These are phyloP conservation scores for Eucalyptus cladocalyx DNA, from an alignment of 345 rosid species.

Conservation along the genomic window DNA sequence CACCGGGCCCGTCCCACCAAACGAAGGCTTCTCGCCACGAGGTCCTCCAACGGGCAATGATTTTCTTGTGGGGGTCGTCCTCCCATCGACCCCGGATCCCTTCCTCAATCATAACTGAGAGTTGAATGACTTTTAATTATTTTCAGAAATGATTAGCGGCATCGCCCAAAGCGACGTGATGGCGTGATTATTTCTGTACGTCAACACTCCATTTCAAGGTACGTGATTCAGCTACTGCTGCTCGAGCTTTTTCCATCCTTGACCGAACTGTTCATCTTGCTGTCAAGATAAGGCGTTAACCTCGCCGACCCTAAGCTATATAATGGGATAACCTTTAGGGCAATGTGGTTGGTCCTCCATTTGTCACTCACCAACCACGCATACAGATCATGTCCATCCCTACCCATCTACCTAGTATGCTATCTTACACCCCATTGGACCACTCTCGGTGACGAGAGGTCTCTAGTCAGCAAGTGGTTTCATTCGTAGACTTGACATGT, in stretches of 20 bases:
- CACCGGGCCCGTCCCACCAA: background rate
- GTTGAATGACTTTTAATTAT: background rate
- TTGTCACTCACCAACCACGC: background rate
- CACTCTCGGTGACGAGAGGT: background rate
- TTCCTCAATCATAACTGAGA: background rate
- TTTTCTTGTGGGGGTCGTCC: background rate
- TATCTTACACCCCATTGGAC: background rate
- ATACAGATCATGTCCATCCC: background rate
- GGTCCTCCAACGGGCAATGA: background rate
- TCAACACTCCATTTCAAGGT: background rate
- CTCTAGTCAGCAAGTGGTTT: background rate
- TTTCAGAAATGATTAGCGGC: background rate
- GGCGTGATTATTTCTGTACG: background rate
- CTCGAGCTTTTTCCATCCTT: background rate
- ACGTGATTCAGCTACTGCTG: background rate
- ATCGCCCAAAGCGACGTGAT: background rate
- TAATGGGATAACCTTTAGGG: background rate
- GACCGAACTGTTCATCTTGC: background rate
- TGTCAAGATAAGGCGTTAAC: background rate
- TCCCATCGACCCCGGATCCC: background rate
- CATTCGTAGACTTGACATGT: background rate
- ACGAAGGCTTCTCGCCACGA: background rate
- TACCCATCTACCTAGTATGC: background rate
- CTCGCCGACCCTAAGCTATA: background rate
- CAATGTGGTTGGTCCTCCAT: background rate